Evolutionary conservation across 257 asterid genomes (phyloP).

Genomic region (Orobanche coerulescens): DNA sequence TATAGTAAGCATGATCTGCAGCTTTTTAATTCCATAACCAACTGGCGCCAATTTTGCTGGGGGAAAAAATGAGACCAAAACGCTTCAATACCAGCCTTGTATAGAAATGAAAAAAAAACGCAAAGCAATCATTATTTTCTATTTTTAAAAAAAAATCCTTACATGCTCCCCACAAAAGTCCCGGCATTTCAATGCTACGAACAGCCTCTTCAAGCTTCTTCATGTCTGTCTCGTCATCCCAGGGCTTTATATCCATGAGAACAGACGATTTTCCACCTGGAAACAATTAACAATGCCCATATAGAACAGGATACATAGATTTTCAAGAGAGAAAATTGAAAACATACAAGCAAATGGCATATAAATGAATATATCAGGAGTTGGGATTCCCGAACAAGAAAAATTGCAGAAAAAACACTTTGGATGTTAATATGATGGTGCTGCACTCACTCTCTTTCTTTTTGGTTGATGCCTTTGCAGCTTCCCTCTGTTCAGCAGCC

Average conservation of each 20-base stretch:
- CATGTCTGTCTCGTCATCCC: slow-evolving; percentile 99
- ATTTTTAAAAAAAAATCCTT: slow-evolving; percentile 17
- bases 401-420: background rate
- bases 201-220: slow-evolving; percentile 84
- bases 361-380: background rate
- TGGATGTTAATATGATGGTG: background rate
- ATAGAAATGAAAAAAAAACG: no score
- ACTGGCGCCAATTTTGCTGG: slow-evolving; percentile 58
- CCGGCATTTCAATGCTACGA: slow-evolving; percentile 56
- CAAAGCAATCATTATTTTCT: background rate
- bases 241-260: slow-evolving; percentile 87
- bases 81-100: no score
- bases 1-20: slow-evolving; percentile 67
- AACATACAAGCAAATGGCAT: background rate
- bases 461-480: slow-evolving; percentile 67
- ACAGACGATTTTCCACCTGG: slow-evolving; percentile 95
- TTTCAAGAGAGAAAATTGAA: no score
- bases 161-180: slow-evolving; percentile 99
- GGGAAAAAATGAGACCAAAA: slow-evolving; percentile 2
- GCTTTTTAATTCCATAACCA: slow-evolving; percentile 75
- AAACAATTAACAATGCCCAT: background rate
- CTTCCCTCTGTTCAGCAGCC: slow-evolving; percentile 88
- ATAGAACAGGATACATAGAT: background rate
- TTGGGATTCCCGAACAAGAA: background rate
- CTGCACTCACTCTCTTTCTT: slow-evolving; percentile 87